These are phyloP conservation scores for Candida anutae DNA, from an alignment of 1,139 yeast species.

Conservation along the genomic window DNA sequence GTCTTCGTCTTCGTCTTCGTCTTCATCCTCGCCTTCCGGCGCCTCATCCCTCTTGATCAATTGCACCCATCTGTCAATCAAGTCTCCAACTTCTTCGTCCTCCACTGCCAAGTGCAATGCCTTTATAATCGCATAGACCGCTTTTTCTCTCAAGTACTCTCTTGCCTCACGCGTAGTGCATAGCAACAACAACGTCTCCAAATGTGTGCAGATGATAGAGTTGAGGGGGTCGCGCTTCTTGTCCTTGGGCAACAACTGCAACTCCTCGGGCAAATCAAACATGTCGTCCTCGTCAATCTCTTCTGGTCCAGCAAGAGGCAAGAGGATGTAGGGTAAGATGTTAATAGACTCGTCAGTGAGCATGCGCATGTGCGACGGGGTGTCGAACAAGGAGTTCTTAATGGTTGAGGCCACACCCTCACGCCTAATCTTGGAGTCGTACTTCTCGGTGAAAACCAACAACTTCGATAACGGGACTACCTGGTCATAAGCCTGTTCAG, in stretches of 20 bases:
- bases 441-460: conserved; percentile 75
- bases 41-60: conserved; percentile 90
- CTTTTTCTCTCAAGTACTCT: conserved; percentile 65
- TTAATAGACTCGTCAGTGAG: conserved; percentile 59
- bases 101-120: conserved; percentile 70
- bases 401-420: conserved; percentile 92
- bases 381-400: conserved; percentile 81
- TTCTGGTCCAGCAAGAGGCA: conserved; percentile 83
- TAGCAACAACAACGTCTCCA: conserved; percentile 69
- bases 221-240: conserved; percentile 68
- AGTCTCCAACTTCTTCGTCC: conserved; percentile 55
- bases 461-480: conserved; percentile 76
- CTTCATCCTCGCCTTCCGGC: conserved; percentile 19
- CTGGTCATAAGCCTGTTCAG: conserved; percentile 64
- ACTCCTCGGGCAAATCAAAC: conserved; percentile 82
- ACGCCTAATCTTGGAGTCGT: conserved; percentile 71
- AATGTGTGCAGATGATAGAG: conserved; percentile 59
- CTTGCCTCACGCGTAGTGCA: conserved; percentile 70
- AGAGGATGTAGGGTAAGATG: conserved; percentile 68
- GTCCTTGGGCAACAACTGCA: conserved; percentile 72
- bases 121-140: conserved; percentile 77
- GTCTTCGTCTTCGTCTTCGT: conserved; percentile 18
- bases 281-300: conserved; percentile 75
- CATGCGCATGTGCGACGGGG: conserved; percentile 55
- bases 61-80: conserved; percentile 72